Evolutionary conservation across 1,139 yeast genomes (phyloP).

Genomic region (Geotrichum candidum): DNA sequence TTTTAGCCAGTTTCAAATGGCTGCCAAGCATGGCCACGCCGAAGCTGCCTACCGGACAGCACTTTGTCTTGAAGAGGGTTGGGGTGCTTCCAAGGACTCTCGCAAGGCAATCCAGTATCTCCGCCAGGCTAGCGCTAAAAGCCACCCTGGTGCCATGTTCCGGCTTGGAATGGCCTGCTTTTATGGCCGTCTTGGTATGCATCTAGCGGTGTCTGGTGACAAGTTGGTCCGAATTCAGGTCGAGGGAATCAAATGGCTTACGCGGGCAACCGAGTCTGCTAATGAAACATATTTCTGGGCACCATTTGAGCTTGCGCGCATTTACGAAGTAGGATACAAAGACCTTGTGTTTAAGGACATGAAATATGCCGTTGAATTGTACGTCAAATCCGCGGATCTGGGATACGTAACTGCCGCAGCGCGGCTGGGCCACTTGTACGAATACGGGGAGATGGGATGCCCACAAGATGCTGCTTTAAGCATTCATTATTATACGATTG

Average conservation of each 20-base stretch:
- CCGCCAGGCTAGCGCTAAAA: constrained; percentile 81
- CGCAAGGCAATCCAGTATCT: constrained; percentile 78
- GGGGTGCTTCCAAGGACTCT: constrained; percentile 87
- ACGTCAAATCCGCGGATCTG: constrained; percentile 82
- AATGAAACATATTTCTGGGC: constrained; percentile 84
- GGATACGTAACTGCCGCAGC: constrained; percentile 81
- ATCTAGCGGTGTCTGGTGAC: constrained; percentile 8
- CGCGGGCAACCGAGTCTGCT: constrained; percentile 79
- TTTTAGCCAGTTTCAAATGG: constrained; percentile 68
- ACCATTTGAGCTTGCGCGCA: constrained; percentile 84
- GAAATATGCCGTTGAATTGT: constrained; percentile 79
- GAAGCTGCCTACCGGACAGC: constrained; percentile 92
- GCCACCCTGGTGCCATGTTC: constrained; percentile 94
- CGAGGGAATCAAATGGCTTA: constrained; percentile 88
- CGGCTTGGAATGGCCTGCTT: constrained; percentile 83
- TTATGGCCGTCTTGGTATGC: constrained; percentile 75
- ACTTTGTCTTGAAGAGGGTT: constrained; percentile 85
- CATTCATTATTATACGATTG: constrained; percentile 87
- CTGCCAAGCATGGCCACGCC: constrained; percentile 88
- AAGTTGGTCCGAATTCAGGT: constrained; percentile 53
- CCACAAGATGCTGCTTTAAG: constrained; percentile 80
- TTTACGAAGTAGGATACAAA: constrained; percentile 74
- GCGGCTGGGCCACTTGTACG: constrained; percentile 76
- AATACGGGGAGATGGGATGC: constrained; percentile 67
- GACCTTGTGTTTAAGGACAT: constrained; percentile 82